phyloP scores from a whole-genome alignment of 805 yeast genomes.

The Cyberlindnera xishuangbannaensis region DNA sequence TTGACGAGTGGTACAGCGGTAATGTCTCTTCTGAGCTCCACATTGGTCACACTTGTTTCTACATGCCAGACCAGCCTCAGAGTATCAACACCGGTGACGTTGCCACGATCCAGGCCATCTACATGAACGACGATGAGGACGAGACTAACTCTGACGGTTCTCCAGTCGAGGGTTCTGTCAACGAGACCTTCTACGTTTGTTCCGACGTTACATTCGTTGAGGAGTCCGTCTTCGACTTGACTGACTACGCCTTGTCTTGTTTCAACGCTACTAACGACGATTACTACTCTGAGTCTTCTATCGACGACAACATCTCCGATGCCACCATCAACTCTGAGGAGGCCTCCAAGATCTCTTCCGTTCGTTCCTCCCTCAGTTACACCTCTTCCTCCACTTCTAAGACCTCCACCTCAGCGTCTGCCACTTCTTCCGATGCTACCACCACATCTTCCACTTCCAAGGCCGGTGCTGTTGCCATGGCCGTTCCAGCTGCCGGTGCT shows the following conservation, averaged over 20 bases:
- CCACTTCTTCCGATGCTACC: constrained; percentile 14
- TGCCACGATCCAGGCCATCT: constrained; percentile 41
- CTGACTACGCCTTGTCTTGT: constrained; percentile 31
- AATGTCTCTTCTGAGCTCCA: constrained; percentile 34
- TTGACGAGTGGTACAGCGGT: constrained; percentile 34
- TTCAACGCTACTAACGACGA: constrained; percentile 37
- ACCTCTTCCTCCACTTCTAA: constrained; percentile 7
- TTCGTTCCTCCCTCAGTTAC: constrained; percentile 13
- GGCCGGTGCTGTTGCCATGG: constrained; percentile 14
- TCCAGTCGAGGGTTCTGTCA: constrained; percentile 33
- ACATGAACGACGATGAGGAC: constrained; percentile 29
- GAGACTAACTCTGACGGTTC: constrained; percentile 15
- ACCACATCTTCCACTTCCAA: constrained; percentile 9
- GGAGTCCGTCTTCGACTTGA: constrained; percentile 32
- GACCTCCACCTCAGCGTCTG: constrained; percentile 10
- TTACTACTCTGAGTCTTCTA: constrained; percentile 31
- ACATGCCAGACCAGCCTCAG: constrained; percentile 37
- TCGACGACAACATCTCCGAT: constrained; percentile 17
- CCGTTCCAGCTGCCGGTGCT: constrained; percentile 19
- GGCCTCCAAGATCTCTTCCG: constrained; percentile 13
- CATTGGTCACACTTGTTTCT: constrained; percentile 42
- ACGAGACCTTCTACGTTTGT: constrained; percentile 41
- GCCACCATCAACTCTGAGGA: constrained; percentile 22
- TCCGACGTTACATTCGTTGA: constrained; percentile 40
- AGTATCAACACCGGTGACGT: constrained; percentile 32